Percentiles rank a stretch among this genome's conserved stretches.
Evolutionary conservation across 2,329 filamentous ascomycete genomes (phyloP).

Genomic region (Colletotrichum magnum): DNA sequence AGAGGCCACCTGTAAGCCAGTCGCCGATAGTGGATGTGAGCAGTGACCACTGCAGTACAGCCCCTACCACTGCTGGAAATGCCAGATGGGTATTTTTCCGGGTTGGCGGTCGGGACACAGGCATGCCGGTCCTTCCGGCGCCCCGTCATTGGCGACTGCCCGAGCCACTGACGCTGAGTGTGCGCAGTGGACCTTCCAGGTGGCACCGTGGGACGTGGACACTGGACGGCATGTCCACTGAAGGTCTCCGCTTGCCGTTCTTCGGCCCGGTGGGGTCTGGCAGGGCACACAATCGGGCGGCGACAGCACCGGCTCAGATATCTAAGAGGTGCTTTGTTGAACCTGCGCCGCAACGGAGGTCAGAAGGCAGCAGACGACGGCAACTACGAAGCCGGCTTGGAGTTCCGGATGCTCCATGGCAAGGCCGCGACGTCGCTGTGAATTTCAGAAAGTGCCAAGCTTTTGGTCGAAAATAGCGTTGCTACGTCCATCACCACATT

Average conservation of each 20-base stretch:
- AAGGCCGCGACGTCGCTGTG: too few relatives aligned
- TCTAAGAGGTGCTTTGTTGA: not conserved
- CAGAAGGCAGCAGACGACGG: not conserved
- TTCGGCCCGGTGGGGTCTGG: slow-evolving; percentile 22
- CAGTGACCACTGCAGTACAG: too few relatives aligned
- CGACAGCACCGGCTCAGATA: slow-evolving; percentile 2
- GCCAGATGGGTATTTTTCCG: not conserved
- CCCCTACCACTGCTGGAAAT: slow-evolving; percentile 3
- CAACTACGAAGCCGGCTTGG: too few relatives aligned
- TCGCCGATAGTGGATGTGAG: not conserved
- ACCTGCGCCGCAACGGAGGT: too few relatives aligned
- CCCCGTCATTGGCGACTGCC: not conserved
- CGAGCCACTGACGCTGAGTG: slow-evolving; percentile 8
- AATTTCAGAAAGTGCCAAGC: too few relatives aligned
- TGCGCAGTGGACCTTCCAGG: not conserved
- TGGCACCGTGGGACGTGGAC: not conserved
- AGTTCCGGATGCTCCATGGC: too few relatives aligned
- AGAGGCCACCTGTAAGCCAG: slow-evolving; percentile 37
- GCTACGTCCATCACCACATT: too few relatives aligned
- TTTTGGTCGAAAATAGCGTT: too few relatives aligned
- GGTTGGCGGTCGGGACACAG: slow-evolving; percentile 5
- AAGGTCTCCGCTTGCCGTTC: slow-evolving; percentile 3
- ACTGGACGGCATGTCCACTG: not conserved
- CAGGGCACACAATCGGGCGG: slow-evolving; percentile 31
- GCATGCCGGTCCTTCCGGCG: slow-evolving; percentile 19